Evolutionary conservation across 768 basidiomycete genomes (phyloP), one percentile per base, ranked within the genome.

Genomic region (Pholiota molesta): DNA sequence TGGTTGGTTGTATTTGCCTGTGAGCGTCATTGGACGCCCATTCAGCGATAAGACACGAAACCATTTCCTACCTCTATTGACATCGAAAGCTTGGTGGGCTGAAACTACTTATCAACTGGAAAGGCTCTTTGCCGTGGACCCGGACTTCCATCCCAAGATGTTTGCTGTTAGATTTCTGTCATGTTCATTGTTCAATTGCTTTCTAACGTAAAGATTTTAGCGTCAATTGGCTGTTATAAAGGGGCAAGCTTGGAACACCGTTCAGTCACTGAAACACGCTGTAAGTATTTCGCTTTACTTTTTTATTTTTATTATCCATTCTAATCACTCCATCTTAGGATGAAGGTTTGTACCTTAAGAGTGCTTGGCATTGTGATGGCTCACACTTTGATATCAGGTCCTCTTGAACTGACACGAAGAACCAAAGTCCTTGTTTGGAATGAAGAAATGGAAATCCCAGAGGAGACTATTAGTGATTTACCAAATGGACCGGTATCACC

Each of bases 141-240:
- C 89, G 3, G 94, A 92, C 74, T 94, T 93, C 70, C 91, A 94
- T 73, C 90, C 90, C 0, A 93, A 92, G 76, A 94, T 94, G 93
- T 94, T 94, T 77, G 82, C 82, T 59, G 91, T 90, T 68, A 73
- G 83, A 73, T 13, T 51, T 14, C 17, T 49, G 31, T 55, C 33
- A 39, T 56, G 51, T 28, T 29, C 62, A 31, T n/a, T 9, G 55
- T 42, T 52, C 17, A 39, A 62, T 55, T 52, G 31, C 29, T 6
- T 28, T 37, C 61, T 62, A 47, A 69, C 28, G 42, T 35, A 23
- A 37, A n/a, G 14, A 55, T 3, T 69, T 3, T 69, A 92, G 90
- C 81, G 90, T 62, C 95, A 97, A 81, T 75, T 96, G 59, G 89
- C 93, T n/a, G 93, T 97, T 5, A 89, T 97, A 62, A 96, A 96